Evolutionary conservation across 2,329 filamentous ascomycete species (phyloP).

Genomic region (Fusarium musae): DNA sequence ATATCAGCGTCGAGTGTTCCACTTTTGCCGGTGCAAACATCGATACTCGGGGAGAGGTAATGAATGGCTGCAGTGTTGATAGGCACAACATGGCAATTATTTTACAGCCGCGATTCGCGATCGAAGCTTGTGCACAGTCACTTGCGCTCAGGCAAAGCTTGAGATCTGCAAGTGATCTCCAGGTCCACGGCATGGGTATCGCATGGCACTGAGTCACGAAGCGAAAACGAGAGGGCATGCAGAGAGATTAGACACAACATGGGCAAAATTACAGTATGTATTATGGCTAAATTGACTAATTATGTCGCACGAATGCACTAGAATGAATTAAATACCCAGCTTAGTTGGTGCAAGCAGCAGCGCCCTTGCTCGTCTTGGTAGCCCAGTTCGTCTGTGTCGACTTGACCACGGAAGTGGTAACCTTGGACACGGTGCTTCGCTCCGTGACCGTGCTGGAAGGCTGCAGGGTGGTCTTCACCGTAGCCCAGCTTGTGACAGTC

Average conservation of each 20-base stretch:
- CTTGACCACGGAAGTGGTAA: conserved; percentile 25
- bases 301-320: background rate
- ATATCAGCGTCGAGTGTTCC: background rate
- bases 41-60: background rate
- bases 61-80: background rate
- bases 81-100: background rate
- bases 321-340: background rate
- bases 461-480: conserved; percentile 40
- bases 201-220: background rate
- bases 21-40: background rate
- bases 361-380: conserved; percentile 32
- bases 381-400: conserved; percentile 25
- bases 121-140: conserved; percentile 19
- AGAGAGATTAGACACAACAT: background rate
- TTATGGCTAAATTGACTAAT: background rate
- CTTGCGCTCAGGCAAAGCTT: conserved; percentile 20
- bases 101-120: background rate
- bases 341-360: conserved; percentile 23
- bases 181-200: conserved; percentile 26
- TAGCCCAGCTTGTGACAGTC: conserved; percentile 33
- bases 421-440: conserved; percentile 29
- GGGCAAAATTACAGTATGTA: background rate
- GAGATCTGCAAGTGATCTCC: conserved; percentile 32
- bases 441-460: conserved; percentile 32
- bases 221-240: background rate